Base-by-base conservation (phyloP, 768 basidiomycete species). In the Tephrocybe sp. region DNA sequence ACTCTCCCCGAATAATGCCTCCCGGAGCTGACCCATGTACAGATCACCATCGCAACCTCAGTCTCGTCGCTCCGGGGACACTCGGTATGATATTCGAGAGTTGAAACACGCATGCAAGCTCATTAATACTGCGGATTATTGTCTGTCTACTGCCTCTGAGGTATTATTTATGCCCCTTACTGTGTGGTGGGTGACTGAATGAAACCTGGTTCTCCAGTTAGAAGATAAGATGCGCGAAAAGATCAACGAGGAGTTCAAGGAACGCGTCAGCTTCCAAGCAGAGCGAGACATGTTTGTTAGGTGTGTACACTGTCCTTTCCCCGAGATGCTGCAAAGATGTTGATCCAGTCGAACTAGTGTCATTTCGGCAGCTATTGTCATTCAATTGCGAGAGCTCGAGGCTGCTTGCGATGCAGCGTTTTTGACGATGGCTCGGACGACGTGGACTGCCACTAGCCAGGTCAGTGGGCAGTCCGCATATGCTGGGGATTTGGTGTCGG, bases 51-150 rank as follows among this genome's bases (percentile, higher is more conserved):
- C 59, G 56, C 74, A 63, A 53, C 68, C 59, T 56, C 74, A 63
- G 52, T 69, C 73, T 38, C 83, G 94, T 1, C 81, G 79, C 58
- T 98, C 95, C 1, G 73, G 74, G 16, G 96, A 99, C 41, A 80
- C 82, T 5, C 81, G 88, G n/a, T 79, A 84, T 26, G 94, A 97
- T 63, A 54, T 79, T 7, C 74, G 75, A 3, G 86, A 94, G 51
- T 66, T 98, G 26, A 84, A 82, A 59, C 90, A 89, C 54, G 84
- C 90, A 0, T 94, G 92, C 63, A 72, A 92, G n/a, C 70, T 96
- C 21, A 85, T 99, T 62, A 98, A 99, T 61, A 99, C 97, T 0
- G 96, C 95, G 1, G 95, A 98, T 63, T 99, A 98, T 64, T 99
- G 97, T 62, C 89, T 94, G 55, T 83, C 82, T 1, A 99, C 96